phyloP scores from a whole-genome alignment of 164 flowering plant species.

The Santalum album region DNA sequence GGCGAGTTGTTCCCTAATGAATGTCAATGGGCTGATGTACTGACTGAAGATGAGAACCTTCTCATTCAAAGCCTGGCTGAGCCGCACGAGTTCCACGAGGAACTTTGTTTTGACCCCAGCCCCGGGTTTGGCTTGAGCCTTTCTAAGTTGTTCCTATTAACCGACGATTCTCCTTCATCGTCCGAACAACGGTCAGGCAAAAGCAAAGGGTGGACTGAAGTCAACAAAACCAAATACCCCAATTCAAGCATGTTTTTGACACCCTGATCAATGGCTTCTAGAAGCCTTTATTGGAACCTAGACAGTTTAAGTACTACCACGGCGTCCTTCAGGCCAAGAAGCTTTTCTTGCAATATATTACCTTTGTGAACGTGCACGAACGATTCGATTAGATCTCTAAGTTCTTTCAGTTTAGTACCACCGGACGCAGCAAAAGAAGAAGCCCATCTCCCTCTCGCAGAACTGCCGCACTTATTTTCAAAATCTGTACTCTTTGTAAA shows the following conservation, averaged over 20 bases:
- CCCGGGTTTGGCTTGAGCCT: constrained; percentile 16
- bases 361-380: constrained; percentile 79
- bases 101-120: too few relatives aligned
- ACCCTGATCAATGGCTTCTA: constrained; percentile 19
- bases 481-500: background rate
- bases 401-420: constrained; percentile 17
- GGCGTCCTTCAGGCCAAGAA: constrained; percentile 60
- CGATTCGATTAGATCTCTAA: constrained; percentile 35
- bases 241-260: constrained; percentile 4
- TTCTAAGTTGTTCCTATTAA: constrained; percentile 17
- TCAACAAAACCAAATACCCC: constrained; percentile 24
- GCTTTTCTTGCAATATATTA: constrained; percentile 35
- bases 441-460: constrained; percentile 27
- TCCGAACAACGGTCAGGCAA: constrained; percentile 1
- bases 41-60: constrained; percentile 80
- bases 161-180: background rate
- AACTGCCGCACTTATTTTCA: too few relatives aligned
- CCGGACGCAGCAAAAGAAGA: constrained; percentile 26
- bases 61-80: constrained; percentile 37
- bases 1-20: constrained; percentile 38
- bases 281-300: constrained; percentile 31
- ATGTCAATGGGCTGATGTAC: constrained; percentile 38
- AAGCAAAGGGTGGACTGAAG: constrained; percentile 64
- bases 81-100: constrained; percentile 47
- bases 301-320: constrained; percentile 40